Evolutionary conservation across 1,284 basidiomycete genomes (phyloP).

Genomic region (Tremellales sp.): DNA sequence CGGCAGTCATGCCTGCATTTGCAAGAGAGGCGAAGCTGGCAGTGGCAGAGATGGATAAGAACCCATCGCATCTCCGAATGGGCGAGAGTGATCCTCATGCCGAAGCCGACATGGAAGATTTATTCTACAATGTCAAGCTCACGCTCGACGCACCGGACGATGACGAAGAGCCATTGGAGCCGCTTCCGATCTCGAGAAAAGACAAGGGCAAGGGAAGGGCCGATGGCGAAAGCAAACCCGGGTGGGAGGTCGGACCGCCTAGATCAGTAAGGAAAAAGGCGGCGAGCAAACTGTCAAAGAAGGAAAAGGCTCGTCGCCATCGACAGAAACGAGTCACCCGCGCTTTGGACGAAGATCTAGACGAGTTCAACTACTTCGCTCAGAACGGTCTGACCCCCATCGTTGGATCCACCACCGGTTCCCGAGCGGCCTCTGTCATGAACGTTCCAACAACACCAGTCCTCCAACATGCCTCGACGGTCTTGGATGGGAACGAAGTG

Average conservation of each 20-base stretch:
- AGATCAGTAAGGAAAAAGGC: conserved; percentile 2
- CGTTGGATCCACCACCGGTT: conserved; percentile 4
- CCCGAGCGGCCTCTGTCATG: not conserved
- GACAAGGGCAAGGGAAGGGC: conserved; percentile 19
- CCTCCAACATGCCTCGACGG: not conserved
- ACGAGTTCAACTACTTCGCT: conserved; percentile 31
- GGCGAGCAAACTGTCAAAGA: conserved; percentile 5
- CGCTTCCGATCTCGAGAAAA: conserved; percentile 1
- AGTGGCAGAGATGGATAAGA: conserved; percentile 14
- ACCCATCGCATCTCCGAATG: conserved; percentile 22
- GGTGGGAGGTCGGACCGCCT: conserved; percentile 24
- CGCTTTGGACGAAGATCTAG: conserved; percentile 27
- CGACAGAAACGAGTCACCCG: conserved; percentile 22
- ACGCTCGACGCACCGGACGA: conserved; percentile 25
- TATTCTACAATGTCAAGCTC: conserved; percentile 22
- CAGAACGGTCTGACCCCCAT: conserved; percentile 27
- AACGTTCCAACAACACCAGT: conserved; percentile 9
- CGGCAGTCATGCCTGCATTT: conserved; percentile 24
- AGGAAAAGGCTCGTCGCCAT: conserved; percentile 15
- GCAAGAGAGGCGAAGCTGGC: conserved; percentile 24
- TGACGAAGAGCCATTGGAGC: conserved; percentile 19
- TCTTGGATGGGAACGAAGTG: conserved; percentile 4
- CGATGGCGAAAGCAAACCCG: conserved; percentile 12
- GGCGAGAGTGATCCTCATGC: conserved; percentile 21
- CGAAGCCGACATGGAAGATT: conserved; percentile 17